These are phyloP conservation scores for Aspergillus carlsbadensis DNA, from an alignment of 495 filamentous ascomycete genomes.

Conservation along the genomic window DNA sequence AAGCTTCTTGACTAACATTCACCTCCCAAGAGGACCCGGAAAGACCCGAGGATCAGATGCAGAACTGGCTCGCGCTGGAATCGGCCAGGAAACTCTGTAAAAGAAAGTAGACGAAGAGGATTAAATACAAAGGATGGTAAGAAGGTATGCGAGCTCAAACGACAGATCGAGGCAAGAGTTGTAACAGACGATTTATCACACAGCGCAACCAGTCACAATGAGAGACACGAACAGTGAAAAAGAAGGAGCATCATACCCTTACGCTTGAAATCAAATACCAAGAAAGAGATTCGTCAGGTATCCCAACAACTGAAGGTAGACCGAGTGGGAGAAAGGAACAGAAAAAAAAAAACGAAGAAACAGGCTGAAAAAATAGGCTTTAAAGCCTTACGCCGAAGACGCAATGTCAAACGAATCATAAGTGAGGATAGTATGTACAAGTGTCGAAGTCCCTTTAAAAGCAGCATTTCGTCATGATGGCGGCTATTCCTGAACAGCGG, in stretches of 20 bases:
- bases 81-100: conserved; percentile 12
- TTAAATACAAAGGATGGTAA: conserved; percentile 18
- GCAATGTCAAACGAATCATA: conserved; percentile 25
- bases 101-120: conserved; percentile 18
- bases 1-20: conserved; percentile 10
- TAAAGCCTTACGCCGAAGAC: conserved; percentile 19
- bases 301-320: conserved; percentile 26
- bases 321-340: conserved; percentile 20
- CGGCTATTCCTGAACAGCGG: conserved; percentile 24
- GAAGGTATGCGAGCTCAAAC: conserved; percentile 19
- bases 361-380: conserved; percentile 8
- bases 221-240: conserved; percentile 34
- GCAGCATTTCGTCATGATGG: conserved; percentile 21
- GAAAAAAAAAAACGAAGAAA: conserved; percentile 21
- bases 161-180: conserved; percentile 14
- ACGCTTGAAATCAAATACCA: conserved; percentile 29
- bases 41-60: conserved; percentile 6
- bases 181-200: conserved; percentile 19
- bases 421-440: conserved; percentile 26
- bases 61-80: conserved; percentile 4
- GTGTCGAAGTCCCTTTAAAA: conserved; percentile 18
- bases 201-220: conserved; percentile 38
- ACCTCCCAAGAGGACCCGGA: conserved; percentile 8
- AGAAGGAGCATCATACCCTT: conserved; percentile 37
- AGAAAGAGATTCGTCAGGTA: conserved; percentile 45